These are phyloP conservation scores for Neotropicomus parvogracilis DNA, from an alignment of 1,284 basidiomycete genomes.

Conservation along the genomic window DNA sequence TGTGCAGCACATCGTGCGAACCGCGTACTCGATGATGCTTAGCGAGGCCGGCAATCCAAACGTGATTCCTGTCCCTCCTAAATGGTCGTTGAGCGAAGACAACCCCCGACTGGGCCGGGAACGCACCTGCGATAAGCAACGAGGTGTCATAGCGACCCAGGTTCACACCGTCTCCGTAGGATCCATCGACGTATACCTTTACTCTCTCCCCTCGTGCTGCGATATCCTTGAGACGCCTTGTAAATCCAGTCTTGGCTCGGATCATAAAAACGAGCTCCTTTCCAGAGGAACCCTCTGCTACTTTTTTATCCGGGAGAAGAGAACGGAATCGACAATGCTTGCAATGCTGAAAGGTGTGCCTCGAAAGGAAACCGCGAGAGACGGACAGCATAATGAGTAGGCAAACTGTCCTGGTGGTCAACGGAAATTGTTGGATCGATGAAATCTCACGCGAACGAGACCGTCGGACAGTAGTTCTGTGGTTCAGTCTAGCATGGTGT, in stretches of 20 bases:
- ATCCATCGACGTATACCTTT: constrained; percentile 39
- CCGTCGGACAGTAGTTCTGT: constrained; percentile 16
- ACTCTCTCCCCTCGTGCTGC: constrained; percentile 25
- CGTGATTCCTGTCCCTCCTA: constrained; percentile 39
- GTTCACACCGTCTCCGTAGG: constrained; percentile 36
- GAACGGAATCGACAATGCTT: constrained; percentile 35
- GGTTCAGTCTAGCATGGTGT: constrained; percentile 15
- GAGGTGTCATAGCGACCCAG: constrained; percentile 33
- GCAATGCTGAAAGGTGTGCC: constrained; percentile 52
- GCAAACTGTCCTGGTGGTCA: constrained; percentile 47
- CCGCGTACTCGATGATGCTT: constrained; percentile 33
- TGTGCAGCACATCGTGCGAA: not conserved
- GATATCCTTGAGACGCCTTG: constrained; percentile 29
- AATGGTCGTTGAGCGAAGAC: not conserved
- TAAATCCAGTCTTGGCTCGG: constrained; percentile 43
- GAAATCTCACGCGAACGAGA: constrained; percentile 16
- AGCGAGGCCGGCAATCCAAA: constrained; percentile 38
- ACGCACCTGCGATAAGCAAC: constrained; percentile 36
- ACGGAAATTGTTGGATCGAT: constrained; percentile 15
- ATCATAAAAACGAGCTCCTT: constrained; percentile 47
- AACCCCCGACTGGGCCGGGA: not conserved
- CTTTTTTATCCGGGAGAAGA: constrained; percentile 5
- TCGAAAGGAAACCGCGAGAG: constrained; percentile 42
- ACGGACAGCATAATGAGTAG: constrained; percentile 44
- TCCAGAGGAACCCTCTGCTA: constrained; percentile 17